Base-by-base conservation (phyloP, 1,284 basidiomycete genomes). In the Ganoderma meredithae region DNA sequence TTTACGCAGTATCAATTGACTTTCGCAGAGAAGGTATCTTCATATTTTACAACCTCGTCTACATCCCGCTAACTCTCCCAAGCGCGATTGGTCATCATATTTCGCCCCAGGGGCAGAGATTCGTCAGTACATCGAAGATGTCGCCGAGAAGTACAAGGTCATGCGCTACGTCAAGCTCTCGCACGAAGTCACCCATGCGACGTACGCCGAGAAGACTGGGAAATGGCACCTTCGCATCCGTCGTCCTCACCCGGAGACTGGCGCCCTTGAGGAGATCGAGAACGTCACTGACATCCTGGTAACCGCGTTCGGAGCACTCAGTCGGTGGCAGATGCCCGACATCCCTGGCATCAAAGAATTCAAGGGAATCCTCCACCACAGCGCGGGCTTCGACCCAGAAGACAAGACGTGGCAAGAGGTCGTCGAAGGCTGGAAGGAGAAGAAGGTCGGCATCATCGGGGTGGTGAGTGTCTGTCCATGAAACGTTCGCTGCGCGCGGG, bases 81-180 rank as follows among this genome's bases (percentile, higher is more conserved):
- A 89, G 85, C 82, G 81, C 15, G 80, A 88, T 72, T 90, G 88
- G 88, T 87, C 87, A 7, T 75, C 83, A 15, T 90, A 88, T 76
- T 90, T 88, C 69, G 83, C 88, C 1, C 80, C 85, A 3, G 88
- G 88, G 1, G 77, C 82, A 4, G 88, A 91, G 76, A 90, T 90
- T 56, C 83, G 79, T 40, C 75, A 76, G 3, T 88, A 90, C 73
- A 76, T 90, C 36, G 80, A 86, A 64, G 76, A 79, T 47, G 81
- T 89, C n/a, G 86, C 84, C 10, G 84, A 88, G 36, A 90, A 88
- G 74, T 89, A 88, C 77, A 83, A 86, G 64, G 80, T 91, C 44
- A 77, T 81, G 65, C 82, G 81, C 3, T 84, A 84, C 74, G 85
- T 89, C 73, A 85, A 85, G 64, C 83, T 89, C 17, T 79, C 81